Evolutionary conservation across 257 asterid species (phyloP).

Genomic region (Eustoma russellianum): DNA sequence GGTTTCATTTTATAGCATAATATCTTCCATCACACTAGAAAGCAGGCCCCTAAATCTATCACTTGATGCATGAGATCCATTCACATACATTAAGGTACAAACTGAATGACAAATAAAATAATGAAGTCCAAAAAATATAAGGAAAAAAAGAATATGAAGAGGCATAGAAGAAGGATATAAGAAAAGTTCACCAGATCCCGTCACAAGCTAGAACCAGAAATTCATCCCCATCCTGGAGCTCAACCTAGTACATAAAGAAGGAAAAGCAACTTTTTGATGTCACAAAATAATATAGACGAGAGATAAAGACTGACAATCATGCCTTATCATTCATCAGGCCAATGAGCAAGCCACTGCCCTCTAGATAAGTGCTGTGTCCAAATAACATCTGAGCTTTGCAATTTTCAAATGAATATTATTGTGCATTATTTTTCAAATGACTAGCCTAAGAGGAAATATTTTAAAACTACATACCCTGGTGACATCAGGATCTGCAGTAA

Average conservation of each 20-base stretch:
- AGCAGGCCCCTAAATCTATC: neutral
- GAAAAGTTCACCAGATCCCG: constrained; percentile 78
- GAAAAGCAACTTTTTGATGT: neutral
- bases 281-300: too few relatives aligned
- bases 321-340: too few relatives aligned
- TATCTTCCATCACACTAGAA: too few relatives aligned
- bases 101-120: neutral
- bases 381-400: neutral
- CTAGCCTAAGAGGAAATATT: neutral
- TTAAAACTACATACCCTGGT: constrained; percentile 40
- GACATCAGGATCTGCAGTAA: constrained; percentile 86
- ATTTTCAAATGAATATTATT: neutral
- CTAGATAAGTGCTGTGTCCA: too few relatives aligned
- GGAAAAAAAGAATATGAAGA: neutral
- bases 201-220: constrained; percentile 94
- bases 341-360: too few relatives aligned
- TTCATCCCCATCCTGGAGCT: constrained; percentile 70
- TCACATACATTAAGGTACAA: neutral
- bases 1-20: too few relatives aligned
- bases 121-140: neutral
- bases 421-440: neutral
- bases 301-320: too few relatives aligned
- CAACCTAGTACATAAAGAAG: constrained; percentile 41
- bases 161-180: constrained; percentile 5
- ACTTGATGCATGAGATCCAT: constrained; percentile 2